Evolutionary conservation across 2,329 filamentous ascomycete species (phyloP).

Genomic region (Colletotrichum horii): DNA sequence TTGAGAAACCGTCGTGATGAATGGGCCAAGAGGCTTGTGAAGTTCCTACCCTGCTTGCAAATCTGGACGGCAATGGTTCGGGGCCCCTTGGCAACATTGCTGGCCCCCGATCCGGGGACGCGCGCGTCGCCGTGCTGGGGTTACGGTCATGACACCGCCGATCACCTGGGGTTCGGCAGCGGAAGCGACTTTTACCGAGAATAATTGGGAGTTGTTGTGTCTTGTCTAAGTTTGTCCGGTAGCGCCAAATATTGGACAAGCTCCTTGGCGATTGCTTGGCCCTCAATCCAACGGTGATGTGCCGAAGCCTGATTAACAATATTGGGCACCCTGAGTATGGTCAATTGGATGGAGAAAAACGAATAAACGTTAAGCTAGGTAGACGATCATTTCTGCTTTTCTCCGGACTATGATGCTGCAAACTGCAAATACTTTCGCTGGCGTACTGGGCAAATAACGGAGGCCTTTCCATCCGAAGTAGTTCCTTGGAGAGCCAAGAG

Average conservation of each 20-base stretch:
- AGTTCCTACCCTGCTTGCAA: background rate
- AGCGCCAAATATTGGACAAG: background rate
- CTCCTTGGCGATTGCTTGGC: constrained; percentile 3
- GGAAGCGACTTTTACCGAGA: background rate
- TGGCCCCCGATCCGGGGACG: background rate
- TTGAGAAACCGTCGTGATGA: background rate
- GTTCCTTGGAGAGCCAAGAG: background rate
- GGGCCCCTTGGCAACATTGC: background rate
- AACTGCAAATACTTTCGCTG: background rate
- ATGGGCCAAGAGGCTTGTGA: constrained; percentile 6
- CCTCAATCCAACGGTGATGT: background rate
- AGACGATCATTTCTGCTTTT: background rate
- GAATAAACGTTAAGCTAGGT: background rate
- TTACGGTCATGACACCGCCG: background rate
- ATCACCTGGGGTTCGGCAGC: background rate
- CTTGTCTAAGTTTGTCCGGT: background rate
- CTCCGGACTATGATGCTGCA: background rate
- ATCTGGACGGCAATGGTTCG: background rate
- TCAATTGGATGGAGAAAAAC: background rate
- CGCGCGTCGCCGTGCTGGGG: background rate
- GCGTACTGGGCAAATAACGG: background rate
- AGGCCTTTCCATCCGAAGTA: background rate
- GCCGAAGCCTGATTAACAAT: background rate
- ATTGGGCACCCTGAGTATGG: background rate
- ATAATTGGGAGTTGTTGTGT: background rate